Percentiles rank a stretch among this genome's conserved stretches.
Conservation (phyloP, 106 monocot species). For the Narthecium ossifragum region DNA sequence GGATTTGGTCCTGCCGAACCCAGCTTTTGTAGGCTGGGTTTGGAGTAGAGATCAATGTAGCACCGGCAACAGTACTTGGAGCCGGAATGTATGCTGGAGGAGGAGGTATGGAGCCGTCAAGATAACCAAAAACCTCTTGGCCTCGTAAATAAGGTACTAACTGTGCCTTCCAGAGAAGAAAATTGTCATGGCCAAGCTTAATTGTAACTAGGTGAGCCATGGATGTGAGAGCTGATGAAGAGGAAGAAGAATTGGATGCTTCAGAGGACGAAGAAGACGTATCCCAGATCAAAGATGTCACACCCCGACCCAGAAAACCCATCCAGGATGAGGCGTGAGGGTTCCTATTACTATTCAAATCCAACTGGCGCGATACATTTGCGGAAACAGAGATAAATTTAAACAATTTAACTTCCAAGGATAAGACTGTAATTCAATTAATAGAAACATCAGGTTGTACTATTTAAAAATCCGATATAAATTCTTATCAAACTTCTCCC, state of each 20-base stretch:
- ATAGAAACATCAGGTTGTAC: too few species aligned
- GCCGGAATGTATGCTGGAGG: neutral
- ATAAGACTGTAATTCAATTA: too few species aligned
- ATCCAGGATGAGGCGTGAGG: too few species aligned
- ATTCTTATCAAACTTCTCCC: too few species aligned
- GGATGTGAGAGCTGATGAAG: neutral
- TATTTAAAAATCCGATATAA: too few species aligned
- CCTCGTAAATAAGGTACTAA: neutral
- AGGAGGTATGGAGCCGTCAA: neutral
- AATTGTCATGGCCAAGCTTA: neutral
- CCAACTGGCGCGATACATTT: too few species aligned
- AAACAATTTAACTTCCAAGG: too few species aligned
- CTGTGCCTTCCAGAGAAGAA: neutral
- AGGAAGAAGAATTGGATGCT: neutral
- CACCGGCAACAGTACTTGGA: neutral
- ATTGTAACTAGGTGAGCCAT: neutral
- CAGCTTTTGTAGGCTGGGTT: neutral
- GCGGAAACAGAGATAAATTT: too few species aligned
- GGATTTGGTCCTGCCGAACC: neutral
- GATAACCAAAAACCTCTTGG: neutral
- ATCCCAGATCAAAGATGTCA: too few species aligned
- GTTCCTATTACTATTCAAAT: too few species aligned
- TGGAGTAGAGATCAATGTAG: neutral
- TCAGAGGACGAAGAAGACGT: neutral
- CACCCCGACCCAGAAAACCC: too few species aligned